Base-by-base conservation (phyloP, 768 basidiomycete genomes). In the Termitomyces sp. region DNA sequence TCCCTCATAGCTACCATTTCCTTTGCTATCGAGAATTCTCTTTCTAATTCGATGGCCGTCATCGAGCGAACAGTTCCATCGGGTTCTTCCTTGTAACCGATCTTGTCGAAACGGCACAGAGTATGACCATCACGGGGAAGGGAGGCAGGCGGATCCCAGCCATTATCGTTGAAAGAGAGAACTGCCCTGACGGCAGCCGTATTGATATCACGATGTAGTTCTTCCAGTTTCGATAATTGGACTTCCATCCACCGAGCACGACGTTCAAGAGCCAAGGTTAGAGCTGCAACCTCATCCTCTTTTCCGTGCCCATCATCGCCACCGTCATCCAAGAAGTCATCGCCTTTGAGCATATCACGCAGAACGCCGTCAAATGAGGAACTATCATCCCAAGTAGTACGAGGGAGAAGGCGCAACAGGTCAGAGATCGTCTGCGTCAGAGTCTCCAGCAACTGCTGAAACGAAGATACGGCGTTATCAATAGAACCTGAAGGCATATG, bases 191-290 rank as follows among this genome's bases (percentile, higher is more conserved):
- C 90, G 4, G 91, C 91, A 6, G 92, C 92, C 2, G 84, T 90
- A 71, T 94, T 95, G 73, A 94, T 93, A 64, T 94, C 92, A 31
- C 89, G 87, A 64, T 95, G 92, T 36, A 94, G 78, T 66, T 92
- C 92, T 70, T 95, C 92, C 37, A 95, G 76, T 69, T 94, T 93
- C 0, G 89, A 90, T 18, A 95, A 72, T 70, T 93, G 92, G 22
- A 92, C 89, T 72, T 94, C 91, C 89, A 95, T 93, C 91, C 92
- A 95, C 45, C 90, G 81, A 16, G 92, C 93, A n/a, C 93, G 88
- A 61, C 89, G 86, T 69, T 93, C 91, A 47, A 95, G 81, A 8
- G 91, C 91, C 51, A 88, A 75, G 2, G 91, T 94, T 60, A 94
- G 75, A 18, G 88, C 88, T 2, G 88, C 89, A 7, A 94, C 91